phyloP scores from a whole-genome alignment of 2,329 filamentous ascomycete species.

The Aspergillus quadricinctus region DNA sequence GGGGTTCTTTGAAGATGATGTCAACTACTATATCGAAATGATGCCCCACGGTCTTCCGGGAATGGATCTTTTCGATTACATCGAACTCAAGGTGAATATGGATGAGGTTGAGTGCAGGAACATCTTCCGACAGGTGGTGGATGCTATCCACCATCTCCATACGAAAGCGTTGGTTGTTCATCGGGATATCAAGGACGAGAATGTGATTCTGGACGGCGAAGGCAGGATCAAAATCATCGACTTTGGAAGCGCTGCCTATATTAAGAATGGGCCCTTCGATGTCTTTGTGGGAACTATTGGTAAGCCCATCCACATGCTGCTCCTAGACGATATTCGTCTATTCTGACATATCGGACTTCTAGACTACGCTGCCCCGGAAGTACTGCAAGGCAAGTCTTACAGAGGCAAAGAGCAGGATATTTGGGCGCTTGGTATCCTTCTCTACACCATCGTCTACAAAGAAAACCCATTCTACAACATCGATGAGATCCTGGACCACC shows the following conservation, averaged over 20 bases:
- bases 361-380: conserved; percentile 99
- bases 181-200: conserved; percentile 98
- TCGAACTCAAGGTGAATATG: conserved; percentile 94
- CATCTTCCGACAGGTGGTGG: conserved; percentile 91
- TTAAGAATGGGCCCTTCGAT: conserved; percentile 96
- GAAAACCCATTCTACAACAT: conserved; percentile 99
- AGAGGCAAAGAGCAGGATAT: conserved; percentile 96
- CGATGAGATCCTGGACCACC: conserved; percentile 98
- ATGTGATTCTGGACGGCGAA: conserved; percentile 92
- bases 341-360: conserved; percentile 1
- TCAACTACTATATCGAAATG: conserved; percentile 98
- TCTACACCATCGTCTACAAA: conserved; percentile 99
- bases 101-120: conserved; percentile 88
- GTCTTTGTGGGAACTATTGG: conserved; percentile 98
- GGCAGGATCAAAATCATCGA: conserved; percentile 96
- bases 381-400: conserved; percentile 86
- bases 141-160: conserved; percentile 86
- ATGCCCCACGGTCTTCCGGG: conserved; percentile 88
- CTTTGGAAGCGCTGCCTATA: conserved; percentile 96
- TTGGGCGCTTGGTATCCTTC: conserved; percentile 92
- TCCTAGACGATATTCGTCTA: conserved; percentile 1
- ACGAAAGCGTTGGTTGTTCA: conserved; percentile 89
- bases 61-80: conserved; percentile 99
- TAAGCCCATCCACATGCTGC: conserved; percentile 45
- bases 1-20: conserved; percentile 60